Base-by-base conservation (phyloP, 2,329 filamentous ascomycete species). In the Cadophora sp. region DNA sequence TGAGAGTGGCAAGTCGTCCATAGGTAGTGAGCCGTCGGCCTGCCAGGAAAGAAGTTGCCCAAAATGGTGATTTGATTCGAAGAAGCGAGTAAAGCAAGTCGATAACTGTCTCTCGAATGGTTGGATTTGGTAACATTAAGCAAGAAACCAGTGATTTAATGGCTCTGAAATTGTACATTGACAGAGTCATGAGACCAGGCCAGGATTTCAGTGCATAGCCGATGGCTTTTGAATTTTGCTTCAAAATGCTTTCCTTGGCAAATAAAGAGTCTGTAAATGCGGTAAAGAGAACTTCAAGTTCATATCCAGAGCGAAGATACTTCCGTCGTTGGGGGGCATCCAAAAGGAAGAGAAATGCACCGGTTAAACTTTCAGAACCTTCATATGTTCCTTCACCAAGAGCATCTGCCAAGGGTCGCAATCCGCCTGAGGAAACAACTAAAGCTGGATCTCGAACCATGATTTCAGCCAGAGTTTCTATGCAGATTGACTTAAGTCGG, bases 1-100 rank as follows among this genome's bases (percentile, higher is more conserved):
- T 93, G 61, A 98, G 81, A 68, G 93, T 96, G 8, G 93, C 89
- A 45, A 98, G 94, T 73, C 96, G 87, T n/a, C 94, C 95, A 78
- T 99, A 99, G 0, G 96, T 99, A 0, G 96, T 99, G 56, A 99
- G 83, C 67, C 96, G 86, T 71, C 96, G 88, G 8, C 96, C 96
- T 43, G 96, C 96, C 56, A 99, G 85, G 77, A 97, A 99, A 0
- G 95, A 96, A 0, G 93, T 94, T 8, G 96, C 96, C 96, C 96
- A 99, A 9, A 94, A 90, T 51, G 96, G 89, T 66, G 94, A 91
- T 73, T 98, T 98, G 76, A 99, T 97, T 43, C 95, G 89, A 61
- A 99, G 80, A 2, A 90, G 78, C 0, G 85, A 84, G 75, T 96
- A 97, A 20, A 99, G 80, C 14, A 99, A 82, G 77, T 99, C 96